Conservation (phyloP, 495 filamentous ascomycete genomes). For the Xylaria longipes region DNA sequence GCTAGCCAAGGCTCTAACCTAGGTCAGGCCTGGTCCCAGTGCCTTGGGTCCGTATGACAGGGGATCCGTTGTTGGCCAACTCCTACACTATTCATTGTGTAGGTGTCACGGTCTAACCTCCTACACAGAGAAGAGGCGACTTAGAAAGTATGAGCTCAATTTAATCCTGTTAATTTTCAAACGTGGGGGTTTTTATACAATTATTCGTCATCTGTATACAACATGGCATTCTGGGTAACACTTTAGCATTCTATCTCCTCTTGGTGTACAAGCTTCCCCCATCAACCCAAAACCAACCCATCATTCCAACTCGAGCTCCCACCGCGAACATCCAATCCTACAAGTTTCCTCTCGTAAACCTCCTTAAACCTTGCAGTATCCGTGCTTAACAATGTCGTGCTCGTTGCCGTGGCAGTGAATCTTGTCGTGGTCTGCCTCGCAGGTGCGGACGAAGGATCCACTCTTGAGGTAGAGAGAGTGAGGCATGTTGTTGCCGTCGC, state of each 20-base stretch:
- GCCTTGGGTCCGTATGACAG: no score
- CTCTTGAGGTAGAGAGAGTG: not conserved
- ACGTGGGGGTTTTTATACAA: not conserved
- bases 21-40: no score
- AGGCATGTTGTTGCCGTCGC: conserved; percentile 1
- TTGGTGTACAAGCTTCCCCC: not conserved
- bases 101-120: no score
- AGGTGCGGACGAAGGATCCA: not conserved
- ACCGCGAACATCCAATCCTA: not conserved
- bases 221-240: not conserved
- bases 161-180: no score
- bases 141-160: no score
- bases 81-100: no score
- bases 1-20: no score
- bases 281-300: not conserved
- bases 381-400: not conserved
- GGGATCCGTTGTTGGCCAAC: no score
- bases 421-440: not conserved
- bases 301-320: not conserved
- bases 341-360: not conserved
- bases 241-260: not conserved
- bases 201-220: not conserved
- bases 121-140: no score
- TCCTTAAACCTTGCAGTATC: not conserved
- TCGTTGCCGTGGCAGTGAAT: not conserved